Base-by-base conservation (phyloP, 179 eudicot genomes). In the Beta lomatogona region DNA sequence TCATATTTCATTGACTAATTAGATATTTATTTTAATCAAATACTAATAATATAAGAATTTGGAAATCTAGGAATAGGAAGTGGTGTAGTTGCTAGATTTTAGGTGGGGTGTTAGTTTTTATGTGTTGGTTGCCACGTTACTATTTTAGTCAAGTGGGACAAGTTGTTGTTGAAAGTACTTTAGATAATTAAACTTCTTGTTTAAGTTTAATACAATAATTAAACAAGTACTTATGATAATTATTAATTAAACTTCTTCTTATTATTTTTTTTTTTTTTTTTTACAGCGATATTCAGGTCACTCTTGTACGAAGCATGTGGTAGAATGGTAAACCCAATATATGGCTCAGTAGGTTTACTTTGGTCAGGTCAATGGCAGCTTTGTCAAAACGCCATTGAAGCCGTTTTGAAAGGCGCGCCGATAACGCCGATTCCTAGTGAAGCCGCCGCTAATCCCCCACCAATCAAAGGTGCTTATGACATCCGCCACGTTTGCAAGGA, bases 221-320 rank as follows among this genome's bases (percentile, higher is more conserved):
- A 79, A 63, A 52, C 36, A 63, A 63, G 21, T 82, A 36, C 60
- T 76, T 31, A 58, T 65, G 31, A 10, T 78, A 10, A 4, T 69
- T 25, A 22, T 59, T 48, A 3, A 48, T 48, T 48, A 48, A 48
- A 36, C 41, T 36, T 48, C 3, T 1, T 48, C 4, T 48, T 48
- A 48, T n/a, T 50, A 6, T 2, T 1, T 6, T n/a, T 31, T 31
- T 25, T 25, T 25, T 25, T 25, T 0, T 25, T 25, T 28, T 9
- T 83, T 82, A 74, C 92, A 92, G 97, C 92, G 22, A 88, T 88
- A 22, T 92, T 92, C 78, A 81, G 92, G 71, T 92, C 97, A 1
- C 82, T 92, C 7, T 77, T 92, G 9, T 90, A 92, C 78, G 97
- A 92, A 75, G 91, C 97, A 19, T 92, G 97, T 70, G 94, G 97